Evolutionary conservation across 371 early-diverging fungal genomes (phyloP).

Genomic region (Apophysomyces sp.): DNA sequence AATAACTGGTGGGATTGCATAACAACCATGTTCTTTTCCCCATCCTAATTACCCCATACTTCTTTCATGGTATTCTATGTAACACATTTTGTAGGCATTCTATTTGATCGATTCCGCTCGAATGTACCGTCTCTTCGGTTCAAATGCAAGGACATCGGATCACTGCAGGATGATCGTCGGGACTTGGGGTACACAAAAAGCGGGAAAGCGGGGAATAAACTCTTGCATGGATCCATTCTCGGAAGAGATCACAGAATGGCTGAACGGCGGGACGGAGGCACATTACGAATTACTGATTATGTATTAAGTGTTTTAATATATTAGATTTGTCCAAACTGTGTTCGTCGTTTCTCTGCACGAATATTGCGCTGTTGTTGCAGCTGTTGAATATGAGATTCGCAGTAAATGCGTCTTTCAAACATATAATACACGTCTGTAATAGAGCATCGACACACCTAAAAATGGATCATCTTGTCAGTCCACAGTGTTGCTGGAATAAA

Average conservation of each 20-base stretch:
- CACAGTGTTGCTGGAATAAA: slow-evolving; percentile 5
- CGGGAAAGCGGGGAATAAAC: not conserved
- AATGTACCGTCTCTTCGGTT: not conserved
- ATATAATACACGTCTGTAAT: slow-evolving; percentile 74
- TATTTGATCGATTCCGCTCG: too few relatives aligned
- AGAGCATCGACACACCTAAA: slow-evolving; percentile 49
- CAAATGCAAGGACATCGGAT: not conserved
- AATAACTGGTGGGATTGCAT: too few relatives aligned
- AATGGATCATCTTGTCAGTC: slow-evolving; percentile 10
- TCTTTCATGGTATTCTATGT: too few relatives aligned
- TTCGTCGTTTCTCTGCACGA: slow-evolving; percentile 63
- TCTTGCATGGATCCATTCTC: not conserved
- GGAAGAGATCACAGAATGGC: not conserved
- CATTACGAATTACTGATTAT: not conserved
- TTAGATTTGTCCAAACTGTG: slow-evolving; percentile 32
- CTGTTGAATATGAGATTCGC: slow-evolving; percentile 65
- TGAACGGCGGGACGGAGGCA: not conserved
- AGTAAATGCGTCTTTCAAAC: slow-evolving; percentile 61
- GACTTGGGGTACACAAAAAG: not conserved
- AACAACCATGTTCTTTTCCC: too few relatives aligned
- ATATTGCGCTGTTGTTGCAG: slow-evolving; percentile 55
- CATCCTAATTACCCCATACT: too few relatives aligned
- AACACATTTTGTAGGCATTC: too few relatives aligned
- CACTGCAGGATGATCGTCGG: not conserved
- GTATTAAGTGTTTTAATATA: not conserved